These are phyloP conservation scores for Aspergillus ellipticus DNA, from an alignment of 495 filamentous ascomycete genomes.

Conservation along the genomic window DNA sequence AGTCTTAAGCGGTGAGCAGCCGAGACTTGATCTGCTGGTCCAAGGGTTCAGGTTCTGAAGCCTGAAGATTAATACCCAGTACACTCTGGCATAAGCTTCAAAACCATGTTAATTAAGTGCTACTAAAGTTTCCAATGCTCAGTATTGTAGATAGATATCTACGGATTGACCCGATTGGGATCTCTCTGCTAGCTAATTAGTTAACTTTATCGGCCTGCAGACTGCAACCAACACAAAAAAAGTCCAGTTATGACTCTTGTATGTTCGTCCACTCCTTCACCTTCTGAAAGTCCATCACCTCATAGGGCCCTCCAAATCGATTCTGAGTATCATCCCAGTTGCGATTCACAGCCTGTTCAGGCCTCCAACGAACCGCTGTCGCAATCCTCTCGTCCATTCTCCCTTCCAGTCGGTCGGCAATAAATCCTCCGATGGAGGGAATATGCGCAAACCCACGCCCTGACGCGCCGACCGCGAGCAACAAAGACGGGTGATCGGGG, in stretches of 20 bases:
- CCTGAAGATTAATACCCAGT: background rate
- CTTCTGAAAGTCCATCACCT: conserved; percentile 46
- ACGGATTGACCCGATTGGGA: background rate
- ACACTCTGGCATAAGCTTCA: background rate
- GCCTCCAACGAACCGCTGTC: conserved; percentile 45
- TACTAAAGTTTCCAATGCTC: too few species aligned
- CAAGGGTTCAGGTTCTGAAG: too few species aligned
- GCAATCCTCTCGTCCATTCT: conserved; percentile 33
- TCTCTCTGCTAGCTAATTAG: too few species aligned
- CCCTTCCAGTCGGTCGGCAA: conserved; percentile 45
- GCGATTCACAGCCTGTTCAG: conserved; percentile 41
- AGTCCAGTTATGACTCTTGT: background rate
- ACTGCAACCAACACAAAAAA: too few species aligned
- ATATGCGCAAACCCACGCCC: conserved; percentile 30
- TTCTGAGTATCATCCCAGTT: conserved; percentile 49
- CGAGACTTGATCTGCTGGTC: too few species aligned
- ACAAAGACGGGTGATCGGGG: conserved; percentile 34
- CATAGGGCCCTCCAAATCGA: conserved; percentile 41
- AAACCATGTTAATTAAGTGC: background rate
- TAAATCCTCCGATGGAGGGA: conserved; percentile 45
- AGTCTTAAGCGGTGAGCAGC: too few species aligned
- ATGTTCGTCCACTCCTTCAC: conserved; percentile 36
- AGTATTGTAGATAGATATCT: too few species aligned
- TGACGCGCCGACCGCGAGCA: conserved; percentile 49
- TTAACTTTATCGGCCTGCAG: too few species aligned